These are phyloP conservation scores for Xylaria sp. DNA, from an alignment of 2,329 filamentous ascomycete genomes.

Conservation along the genomic window DNA sequence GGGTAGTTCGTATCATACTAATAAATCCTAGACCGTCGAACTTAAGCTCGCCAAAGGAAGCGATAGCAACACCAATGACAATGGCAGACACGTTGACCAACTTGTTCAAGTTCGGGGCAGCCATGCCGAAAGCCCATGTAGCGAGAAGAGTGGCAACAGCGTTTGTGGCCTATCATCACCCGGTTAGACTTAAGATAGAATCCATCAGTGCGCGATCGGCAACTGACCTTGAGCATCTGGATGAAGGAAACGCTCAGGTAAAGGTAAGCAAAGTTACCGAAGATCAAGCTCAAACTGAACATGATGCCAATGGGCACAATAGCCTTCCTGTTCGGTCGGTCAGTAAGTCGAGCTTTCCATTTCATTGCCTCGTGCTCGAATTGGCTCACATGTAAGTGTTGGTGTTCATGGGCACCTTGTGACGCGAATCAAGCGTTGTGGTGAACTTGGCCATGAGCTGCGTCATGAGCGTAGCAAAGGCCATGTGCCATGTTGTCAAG, in stretches of 20 bases:
- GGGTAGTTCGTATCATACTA: conserved; percentile 33
- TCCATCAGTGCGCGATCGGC: conserved; percentile 39
- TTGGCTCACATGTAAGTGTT: conserved; percentile 63
- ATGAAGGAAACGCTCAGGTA: conserved; percentile 76
- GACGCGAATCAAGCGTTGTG: conserved; percentile 69
- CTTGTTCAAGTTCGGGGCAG: conserved; percentile 58
- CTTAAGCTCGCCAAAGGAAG: conserved; percentile 72
- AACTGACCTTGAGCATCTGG: conserved; percentile 71
- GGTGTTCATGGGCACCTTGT: conserved; percentile 70
- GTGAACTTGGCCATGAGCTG: conserved; percentile 74
- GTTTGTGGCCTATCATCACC: conserved; percentile 63
- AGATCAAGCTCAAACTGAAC: conserved; percentile 74
- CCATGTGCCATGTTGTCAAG: conserved; percentile 75
- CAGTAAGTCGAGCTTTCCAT: background rate
- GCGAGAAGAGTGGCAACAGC: conserved; percentile 74
- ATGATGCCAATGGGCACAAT: conserved; percentile 75
- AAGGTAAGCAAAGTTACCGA: conserved; percentile 74
- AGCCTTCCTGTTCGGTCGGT: conserved; percentile 54
- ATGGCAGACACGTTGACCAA: conserved; percentile 64
- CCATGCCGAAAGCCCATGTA: conserved; percentile 68
- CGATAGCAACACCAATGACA: conserved; percentile 63
- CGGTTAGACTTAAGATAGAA: conserved; percentile 9
- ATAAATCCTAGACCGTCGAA: conserved; percentile 74
- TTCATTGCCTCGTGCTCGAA: background rate
- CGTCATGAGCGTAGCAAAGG: conserved; percentile 73